Evolutionary conservation across 257 asterid species (phyloP).

Genomic region (Ballota nigra): DNA sequence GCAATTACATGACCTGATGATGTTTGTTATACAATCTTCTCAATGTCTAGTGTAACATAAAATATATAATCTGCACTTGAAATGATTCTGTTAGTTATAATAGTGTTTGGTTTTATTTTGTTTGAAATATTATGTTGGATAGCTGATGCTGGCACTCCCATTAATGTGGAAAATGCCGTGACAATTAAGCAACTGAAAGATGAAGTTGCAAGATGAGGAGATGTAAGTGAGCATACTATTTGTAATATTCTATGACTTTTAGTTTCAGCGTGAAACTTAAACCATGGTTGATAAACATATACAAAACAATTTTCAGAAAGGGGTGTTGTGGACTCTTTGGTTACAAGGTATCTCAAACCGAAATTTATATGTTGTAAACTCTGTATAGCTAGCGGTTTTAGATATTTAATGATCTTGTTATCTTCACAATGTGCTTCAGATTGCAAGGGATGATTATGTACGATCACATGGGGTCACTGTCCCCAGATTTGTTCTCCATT

Average conservation of each 20-base stretch:
- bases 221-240: slow-evolving; percentile 47
- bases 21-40: slow-evolving; percentile 2
- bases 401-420: background rate
- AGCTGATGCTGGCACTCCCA: slow-evolving; percentile 82
- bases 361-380: too few relatives aligned
- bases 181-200: slow-evolving; percentile 83
- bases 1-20: background rate
- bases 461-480: slow-evolving; percentile 92
- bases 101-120: too few relatives aligned
- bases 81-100: background rate
- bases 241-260: slow-evolving; percentile 15
- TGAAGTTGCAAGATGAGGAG: slow-evolving; percentile 88
- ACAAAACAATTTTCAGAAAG: slow-evolving; percentile 88
- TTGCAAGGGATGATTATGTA: too few relatives aligned
- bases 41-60: too few relatives aligned
- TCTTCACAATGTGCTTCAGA: slow-evolving; percentile 35
- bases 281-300: slow-evolving; percentile 45
- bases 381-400: too few relatives aligned
- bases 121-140: slow-evolving; percentile 18
- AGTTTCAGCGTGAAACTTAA: slow-evolving; percentile 35
- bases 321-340: slow-evolving; percentile 98
- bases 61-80: background rate
- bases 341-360: slow-evolving; percentile 67
- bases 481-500: slow-evolving; percentile 76
- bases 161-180: slow-evolving; percentile 77